Evolutionary conservation across 129 eudicot genomes (phyloP).

Genomic region (Solidago caesia): DNA sequence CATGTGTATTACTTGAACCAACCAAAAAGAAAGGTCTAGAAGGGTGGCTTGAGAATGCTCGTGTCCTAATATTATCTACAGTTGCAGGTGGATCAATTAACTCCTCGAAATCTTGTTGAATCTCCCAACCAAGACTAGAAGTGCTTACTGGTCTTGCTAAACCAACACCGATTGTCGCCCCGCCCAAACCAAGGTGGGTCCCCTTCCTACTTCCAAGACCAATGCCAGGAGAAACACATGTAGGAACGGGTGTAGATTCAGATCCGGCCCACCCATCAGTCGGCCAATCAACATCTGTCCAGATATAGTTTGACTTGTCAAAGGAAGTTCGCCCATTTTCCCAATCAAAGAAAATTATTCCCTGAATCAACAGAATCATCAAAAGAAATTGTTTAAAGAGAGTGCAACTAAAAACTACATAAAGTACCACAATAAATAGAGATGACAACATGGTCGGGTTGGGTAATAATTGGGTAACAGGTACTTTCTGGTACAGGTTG

Average conservation of each 20-base stretch:
- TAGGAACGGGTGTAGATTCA: slow-evolving; percentile 81
- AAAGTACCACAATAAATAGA: slow-evolving; percentile 1
- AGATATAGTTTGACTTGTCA: slow-evolving; percentile 59
- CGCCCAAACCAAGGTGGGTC: slow-evolving; percentile 85
- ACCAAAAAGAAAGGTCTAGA: slow-evolving; percentile 89
- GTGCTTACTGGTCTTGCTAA: slow-evolving; percentile 54
- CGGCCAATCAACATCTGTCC: slow-evolving; percentile 98
- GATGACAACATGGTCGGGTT: background rate
- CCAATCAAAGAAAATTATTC: slow-evolving; percentile 67
- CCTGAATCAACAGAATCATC: slow-evolving; percentile 50
- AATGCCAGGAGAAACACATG: slow-evolving; percentile 81
- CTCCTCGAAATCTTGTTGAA: slow-evolving; percentile 84
- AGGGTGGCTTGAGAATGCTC: slow-evolving; percentile 87
- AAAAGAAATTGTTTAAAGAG: slow-evolving; percentile 12
- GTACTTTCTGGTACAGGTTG: background rate
- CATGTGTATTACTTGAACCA: slow-evolving; percentile 93
- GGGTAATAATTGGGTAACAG: background rate
- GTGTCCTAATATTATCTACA: slow-evolving; percentile 64
- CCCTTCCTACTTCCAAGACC: slow-evolving; percentile 87
- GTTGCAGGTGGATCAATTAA: slow-evolving; percentile 90
- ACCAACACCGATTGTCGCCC: slow-evolving; percentile 77
- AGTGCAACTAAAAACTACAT: slow-evolving; percentile 17
- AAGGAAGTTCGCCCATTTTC: slow-evolving; percentile 55
- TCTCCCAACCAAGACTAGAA: slow-evolving; percentile 84
- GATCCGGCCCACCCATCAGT: slow-evolving; percentile 91